These are phyloP conservation scores for Fusarium humuli DNA, from an alignment of 2,329 filamentous ascomycete species.

Conservation along the genomic window DNA sequence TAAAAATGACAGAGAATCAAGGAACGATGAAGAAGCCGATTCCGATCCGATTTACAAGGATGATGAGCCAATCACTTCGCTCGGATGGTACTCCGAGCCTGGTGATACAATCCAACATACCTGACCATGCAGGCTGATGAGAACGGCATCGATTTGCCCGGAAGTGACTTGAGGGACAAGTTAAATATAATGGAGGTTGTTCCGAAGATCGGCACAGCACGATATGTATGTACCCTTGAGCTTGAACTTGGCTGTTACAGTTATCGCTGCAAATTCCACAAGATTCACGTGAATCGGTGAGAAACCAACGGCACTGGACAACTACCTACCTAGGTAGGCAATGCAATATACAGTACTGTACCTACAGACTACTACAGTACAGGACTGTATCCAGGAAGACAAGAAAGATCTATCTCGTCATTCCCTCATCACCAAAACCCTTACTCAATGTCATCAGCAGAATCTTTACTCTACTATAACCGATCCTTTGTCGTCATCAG, in stretches of 20 bases:
- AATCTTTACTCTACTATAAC: not conserved
- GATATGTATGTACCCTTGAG: too few species aligned
- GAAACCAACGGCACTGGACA: not conserved
- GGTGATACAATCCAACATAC: not conserved
- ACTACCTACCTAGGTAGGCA: not conserved
- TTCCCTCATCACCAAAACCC: not conserved
- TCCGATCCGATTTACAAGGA: constrained; percentile 4
- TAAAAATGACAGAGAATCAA: not conserved
- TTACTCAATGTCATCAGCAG: too few species aligned
- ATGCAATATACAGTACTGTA: not conserved
- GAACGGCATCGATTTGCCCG: not conserved
- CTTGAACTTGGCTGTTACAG: not conserved
- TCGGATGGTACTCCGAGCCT: not conserved
- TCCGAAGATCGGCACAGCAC: not conserved
- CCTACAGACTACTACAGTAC: too few species aligned
- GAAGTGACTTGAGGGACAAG: not conserved
- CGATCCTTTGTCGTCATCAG: not conserved
- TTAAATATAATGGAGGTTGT: not conserved
- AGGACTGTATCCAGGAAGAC: not conserved
- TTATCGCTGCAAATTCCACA: too few species aligned
- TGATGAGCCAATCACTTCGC: not conserved
- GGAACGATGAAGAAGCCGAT: not conserved
- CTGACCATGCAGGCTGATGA: not conserved
- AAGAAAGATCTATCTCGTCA: not conserved
- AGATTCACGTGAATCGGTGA: not conserved